phyloP scores from a whole-genome alignment of 768 basidiomycete genomes.

The Phlegmacium glaucopus region DNA sequence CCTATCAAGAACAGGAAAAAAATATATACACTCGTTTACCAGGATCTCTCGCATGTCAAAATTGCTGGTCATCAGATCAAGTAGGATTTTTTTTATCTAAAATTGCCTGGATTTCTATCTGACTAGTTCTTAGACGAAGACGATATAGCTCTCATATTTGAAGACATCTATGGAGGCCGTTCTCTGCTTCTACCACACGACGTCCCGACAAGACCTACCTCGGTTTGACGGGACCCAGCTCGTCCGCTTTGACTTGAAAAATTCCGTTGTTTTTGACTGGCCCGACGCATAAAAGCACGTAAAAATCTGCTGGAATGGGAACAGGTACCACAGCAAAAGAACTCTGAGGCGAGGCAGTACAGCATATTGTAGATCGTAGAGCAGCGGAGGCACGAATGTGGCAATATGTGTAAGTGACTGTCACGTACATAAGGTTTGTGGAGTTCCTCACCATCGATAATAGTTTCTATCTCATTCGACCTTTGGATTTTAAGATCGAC shows the following conservation, averaged over 20 bases:
- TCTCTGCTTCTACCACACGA: conserved; percentile 79
- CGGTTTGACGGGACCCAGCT: conserved; percentile 89
- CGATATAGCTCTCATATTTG: conserved; percentile 81
- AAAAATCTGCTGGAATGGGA: conserved; percentile 37
- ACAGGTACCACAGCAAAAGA: conserved; percentile 39
- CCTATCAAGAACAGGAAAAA: too few species aligned
- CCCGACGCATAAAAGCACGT: conserved; percentile 71
- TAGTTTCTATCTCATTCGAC: too few species aligned
- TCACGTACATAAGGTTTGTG: too few species aligned
- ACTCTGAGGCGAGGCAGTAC: conserved; percentile 70
- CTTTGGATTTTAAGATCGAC: too few species aligned
- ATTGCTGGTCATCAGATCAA: conserved; percentile 51
- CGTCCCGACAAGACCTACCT: conserved; percentile 66
- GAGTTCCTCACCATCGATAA: too few species aligned
- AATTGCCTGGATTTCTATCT: neutral
- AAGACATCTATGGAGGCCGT: conserved; percentile 81
- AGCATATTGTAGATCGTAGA: conserved; percentile 53
- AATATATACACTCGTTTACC: too few species aligned
- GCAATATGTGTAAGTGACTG: too few species aligned
- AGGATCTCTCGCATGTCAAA: too few species aligned
- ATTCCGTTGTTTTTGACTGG: conserved; percentile 81
- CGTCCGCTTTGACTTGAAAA: too few species aligned
- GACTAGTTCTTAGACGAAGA: conserved; percentile 73
- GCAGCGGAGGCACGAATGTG: conserved; percentile 60
- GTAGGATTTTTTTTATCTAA: conserved; percentile 20